phyloP scores from a whole-genome alignment of 2,329 filamentous ascomycete genomes.

The Zalaria sp. region DNA sequence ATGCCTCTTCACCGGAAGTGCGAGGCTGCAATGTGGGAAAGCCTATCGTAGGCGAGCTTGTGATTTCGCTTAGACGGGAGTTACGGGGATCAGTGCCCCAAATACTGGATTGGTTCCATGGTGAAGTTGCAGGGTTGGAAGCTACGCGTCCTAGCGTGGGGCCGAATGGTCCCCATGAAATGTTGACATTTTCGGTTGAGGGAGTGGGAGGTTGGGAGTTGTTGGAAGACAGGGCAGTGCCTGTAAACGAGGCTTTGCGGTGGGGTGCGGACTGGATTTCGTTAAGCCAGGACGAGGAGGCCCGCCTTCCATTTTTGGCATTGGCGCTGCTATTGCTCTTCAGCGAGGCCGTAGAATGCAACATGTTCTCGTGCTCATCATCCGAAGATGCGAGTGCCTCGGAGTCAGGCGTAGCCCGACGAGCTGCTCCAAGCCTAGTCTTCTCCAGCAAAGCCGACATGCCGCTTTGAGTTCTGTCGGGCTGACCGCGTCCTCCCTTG shows the following conservation, averaged over 20 bases:
- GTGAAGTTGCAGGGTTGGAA: conserved; percentile 19
- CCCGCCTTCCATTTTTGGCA: conserved; percentile 50
- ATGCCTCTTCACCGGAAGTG: conserved; percentile 19
- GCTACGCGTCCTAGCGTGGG: conserved; percentile 25
- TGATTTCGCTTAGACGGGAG: no score
- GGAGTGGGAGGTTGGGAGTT: conserved; percentile 70
- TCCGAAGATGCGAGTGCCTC: conserved; percentile 90
- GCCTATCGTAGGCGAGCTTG: no score
- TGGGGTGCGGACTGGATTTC: conserved; percentile 54
- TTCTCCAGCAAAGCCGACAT: background rate
- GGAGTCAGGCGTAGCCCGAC: conserved; percentile 83
- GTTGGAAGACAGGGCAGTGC: conserved; percentile 36
- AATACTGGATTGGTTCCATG: conserved; percentile 13
- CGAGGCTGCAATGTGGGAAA: background rate
- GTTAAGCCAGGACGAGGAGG: conserved; percentile 63
- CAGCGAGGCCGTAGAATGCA: conserved; percentile 31
- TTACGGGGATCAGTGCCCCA: conserved; percentile 34
- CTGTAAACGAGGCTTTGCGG: conserved; percentile 58
- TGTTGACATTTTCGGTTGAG: conserved; percentile 40
- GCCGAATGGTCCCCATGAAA: conserved; percentile 5
- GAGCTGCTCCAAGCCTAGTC: conserved; percentile 25
- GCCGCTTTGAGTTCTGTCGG: no score
- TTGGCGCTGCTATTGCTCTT: conserved; percentile 27
- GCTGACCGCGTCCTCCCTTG: no score
- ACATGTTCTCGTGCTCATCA: conserved; percentile 62